Evolutionary conservation across 2,329 filamentous ascomycete species (phyloP).

Genomic region (Aspergillus arachidicola): DNA sequence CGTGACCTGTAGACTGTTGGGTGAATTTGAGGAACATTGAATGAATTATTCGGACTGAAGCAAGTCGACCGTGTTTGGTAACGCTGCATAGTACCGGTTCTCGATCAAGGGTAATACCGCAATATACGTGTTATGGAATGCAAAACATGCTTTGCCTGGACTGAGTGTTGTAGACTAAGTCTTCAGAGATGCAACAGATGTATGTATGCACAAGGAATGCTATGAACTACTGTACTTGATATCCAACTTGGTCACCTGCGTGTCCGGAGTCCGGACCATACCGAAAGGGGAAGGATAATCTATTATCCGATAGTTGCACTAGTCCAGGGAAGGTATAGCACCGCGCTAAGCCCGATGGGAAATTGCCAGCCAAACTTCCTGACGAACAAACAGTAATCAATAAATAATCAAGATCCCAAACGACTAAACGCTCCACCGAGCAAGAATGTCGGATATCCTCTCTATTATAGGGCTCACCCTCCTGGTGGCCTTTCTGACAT

Average conservation of each 20-base stretch:
- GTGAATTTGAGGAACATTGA: rapidly evolving
- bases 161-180: not conserved
- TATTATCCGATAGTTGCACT: too few species aligned
- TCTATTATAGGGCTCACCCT: not conserved
- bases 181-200: not conserved
- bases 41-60: not conserved
- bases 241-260: too few species aligned
- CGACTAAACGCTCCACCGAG: not conserved
- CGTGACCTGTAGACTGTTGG: too few species aligned
- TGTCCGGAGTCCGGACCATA: too few species aligned
- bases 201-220: not conserved
- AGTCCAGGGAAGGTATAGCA: too few species aligned
- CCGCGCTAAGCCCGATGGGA: too few species aligned
- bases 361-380: not conserved
- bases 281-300: too few species aligned
- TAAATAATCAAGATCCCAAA: not conserved
- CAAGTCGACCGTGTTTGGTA: not conserved
- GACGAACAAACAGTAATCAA: not conserved
- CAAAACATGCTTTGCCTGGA: not conserved
- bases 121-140: not conserved
- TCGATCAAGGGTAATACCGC: too few species aligned
- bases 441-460: not conserved
- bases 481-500: not conserved
- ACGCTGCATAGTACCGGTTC: too few species aligned
- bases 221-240: too few species aligned